These are phyloP conservation scores for Ogataea angusta DNA, from an alignment of 805 yeast genomes.

Conservation along the genomic window DNA sequence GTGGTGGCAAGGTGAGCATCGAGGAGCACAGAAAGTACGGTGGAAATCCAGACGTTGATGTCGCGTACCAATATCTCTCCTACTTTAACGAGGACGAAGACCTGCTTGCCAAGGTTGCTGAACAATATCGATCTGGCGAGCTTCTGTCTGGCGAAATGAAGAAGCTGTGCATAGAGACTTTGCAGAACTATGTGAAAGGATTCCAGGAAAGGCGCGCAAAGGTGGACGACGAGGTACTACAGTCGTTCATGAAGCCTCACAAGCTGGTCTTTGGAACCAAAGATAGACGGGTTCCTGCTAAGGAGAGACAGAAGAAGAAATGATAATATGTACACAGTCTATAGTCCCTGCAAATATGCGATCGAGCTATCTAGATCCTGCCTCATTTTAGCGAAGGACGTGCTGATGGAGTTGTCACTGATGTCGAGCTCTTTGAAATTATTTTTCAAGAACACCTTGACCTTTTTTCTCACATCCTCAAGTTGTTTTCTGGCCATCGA, in stretches of 20 bases:
- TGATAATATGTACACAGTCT: constrained; percentile 4
- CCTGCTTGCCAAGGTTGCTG: constrained; percentile 57
- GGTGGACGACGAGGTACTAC: constrained; percentile 60
- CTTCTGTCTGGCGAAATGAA: constrained; percentile 92
- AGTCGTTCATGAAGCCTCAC: constrained; percentile 80
- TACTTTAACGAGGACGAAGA: constrained; percentile 90
- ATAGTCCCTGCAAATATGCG: constrained; percentile 7
- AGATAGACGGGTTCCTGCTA: constrained; percentile 71
- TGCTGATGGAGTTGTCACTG: constrained; percentile 11
- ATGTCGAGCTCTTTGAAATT: constrained; percentile 22
- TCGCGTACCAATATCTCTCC: constrained; percentile 87
- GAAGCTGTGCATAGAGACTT: constrained; percentile 73
- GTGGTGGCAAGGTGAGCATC: constrained; percentile 84
- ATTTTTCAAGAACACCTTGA: constrained; percentile 22
- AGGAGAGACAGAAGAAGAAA: constrained; percentile 42
- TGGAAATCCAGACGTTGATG: constrained; percentile 94
- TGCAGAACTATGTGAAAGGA: constrained; percentile 72
- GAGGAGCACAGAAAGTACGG: constrained; percentile 91
- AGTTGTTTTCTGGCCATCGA: constrained; percentile 10
- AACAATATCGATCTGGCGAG: constrained; percentile 73
- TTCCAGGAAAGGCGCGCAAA: constrained; percentile 78
- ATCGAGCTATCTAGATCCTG: constrained; percentile 16
- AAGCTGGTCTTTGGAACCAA: constrained; percentile 69
- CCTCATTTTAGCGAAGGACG: constrained; percentile 11
- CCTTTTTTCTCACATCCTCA: constrained; percentile 4